phyloP scores from a whole-genome alignment of 164 flowering plant genomes.

The Stephania cephalantha region DNA sequence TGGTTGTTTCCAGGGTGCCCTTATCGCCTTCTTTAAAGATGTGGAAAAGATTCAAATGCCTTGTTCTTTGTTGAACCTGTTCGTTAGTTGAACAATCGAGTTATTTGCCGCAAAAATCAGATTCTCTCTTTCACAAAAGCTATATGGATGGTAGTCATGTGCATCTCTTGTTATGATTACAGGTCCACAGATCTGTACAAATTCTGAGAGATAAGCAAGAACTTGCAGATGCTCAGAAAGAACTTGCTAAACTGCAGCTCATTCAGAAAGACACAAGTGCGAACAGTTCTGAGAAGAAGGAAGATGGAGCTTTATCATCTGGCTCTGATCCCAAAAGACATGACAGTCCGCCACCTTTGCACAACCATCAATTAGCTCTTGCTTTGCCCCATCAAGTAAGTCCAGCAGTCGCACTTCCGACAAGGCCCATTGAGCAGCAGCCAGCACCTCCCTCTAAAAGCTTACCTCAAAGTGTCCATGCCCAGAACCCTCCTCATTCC shows the following conservation, averaged over 20 bases:
- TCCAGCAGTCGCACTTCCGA: conserved; percentile 31
- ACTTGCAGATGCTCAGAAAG: conserved; percentile 84
- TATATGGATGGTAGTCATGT: background rate
- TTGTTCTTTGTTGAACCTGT: background rate
- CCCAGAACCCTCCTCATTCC: conserved; percentile 37
- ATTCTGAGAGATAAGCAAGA: conserved; percentile 94
- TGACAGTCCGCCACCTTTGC: conserved; percentile 41
- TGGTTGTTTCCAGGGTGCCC: background rate
- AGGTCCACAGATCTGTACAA: conserved; percentile 92
- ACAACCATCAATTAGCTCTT: conserved; percentile 73
- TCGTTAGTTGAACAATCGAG: background rate
- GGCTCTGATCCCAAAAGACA: conserved; percentile 37
- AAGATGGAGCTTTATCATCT: conserved; percentile 41
- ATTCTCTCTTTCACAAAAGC: background rate
- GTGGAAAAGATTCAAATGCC: background rate
- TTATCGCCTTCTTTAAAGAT: background rate
- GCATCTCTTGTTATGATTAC: conserved; percentile 15
- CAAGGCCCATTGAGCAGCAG: conserved; percentile 35
- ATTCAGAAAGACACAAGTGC: conserved; percentile 53
- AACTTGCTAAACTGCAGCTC: conserved; percentile 83
- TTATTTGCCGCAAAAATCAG: background rate
- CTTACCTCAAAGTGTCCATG: conserved; percentile 36
- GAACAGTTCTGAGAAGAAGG: conserved; percentile 35
- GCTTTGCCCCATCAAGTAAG: conserved; percentile 67
- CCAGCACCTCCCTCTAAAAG: conserved; percentile 37